Conservation (phyloP, 345 rosid species). For the Pseudoturritis turrita region DNA sequence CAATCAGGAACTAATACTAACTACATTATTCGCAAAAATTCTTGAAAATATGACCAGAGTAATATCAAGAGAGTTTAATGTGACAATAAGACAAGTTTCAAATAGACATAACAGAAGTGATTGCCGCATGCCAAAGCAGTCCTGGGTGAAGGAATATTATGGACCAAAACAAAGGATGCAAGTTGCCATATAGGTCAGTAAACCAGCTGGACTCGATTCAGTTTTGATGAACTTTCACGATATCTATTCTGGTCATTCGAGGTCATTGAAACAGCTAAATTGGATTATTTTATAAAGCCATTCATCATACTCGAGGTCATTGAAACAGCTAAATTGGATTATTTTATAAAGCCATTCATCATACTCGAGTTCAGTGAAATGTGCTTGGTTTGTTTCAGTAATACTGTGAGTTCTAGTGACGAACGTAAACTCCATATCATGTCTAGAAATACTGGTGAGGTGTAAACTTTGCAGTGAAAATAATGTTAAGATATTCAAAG, state of each 20-base stretch:
- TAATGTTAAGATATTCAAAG: background rate
- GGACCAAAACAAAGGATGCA: background rate
- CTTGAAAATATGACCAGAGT: background rate
- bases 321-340: too few relatives aligned
- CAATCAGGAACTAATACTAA: background rate
- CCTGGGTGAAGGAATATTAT: background rate
- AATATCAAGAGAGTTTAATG: background rate
- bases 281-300: background rate
- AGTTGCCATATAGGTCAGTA: background rate
- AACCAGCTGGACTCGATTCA: background rate
- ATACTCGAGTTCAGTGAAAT: too few relatives aligned
- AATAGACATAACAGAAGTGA: background rate
- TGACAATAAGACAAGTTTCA: background rate
- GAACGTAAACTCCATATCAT: background rate
- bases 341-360: too few relatives aligned
- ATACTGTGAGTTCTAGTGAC: background rate
- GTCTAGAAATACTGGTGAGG: background rate
- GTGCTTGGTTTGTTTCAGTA: too few relatives aligned
- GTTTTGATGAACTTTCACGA: too few relatives aligned
- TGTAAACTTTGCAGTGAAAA: background rate
- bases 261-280: background rate
- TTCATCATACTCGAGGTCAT: background rate
- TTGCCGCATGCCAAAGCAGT: background rate
- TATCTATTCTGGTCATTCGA: background rate
- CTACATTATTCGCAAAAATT: background rate